phyloP scores from a whole-genome alignment of 1,284 basidiomycete species.

The Cutaneotrichosporon cyanovorans region DNA sequence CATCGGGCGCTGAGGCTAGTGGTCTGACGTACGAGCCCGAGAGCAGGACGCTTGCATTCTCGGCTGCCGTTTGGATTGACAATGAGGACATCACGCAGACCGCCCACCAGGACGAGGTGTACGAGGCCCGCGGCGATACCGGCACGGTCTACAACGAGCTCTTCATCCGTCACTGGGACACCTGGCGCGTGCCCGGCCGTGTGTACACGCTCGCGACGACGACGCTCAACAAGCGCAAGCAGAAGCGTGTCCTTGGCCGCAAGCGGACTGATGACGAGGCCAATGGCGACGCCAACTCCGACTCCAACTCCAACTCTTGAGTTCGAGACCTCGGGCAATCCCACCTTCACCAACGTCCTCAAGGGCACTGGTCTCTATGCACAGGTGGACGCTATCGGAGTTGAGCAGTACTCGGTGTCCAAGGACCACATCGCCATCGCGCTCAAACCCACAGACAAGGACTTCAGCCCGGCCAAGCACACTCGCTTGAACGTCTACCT shows the following conservation, averaged over 20 bases:
- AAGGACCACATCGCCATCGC: slow-evolving; percentile 66
- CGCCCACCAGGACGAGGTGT: slow-evolving; percentile 60
- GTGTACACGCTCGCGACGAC: slow-evolving; percentile 40
- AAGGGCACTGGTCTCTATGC: slow-evolving; percentile 57
- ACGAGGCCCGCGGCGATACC: slow-evolving; percentile 61
- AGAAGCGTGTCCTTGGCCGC: too few relatives aligned
- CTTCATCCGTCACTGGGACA: slow-evolving; percentile 82
- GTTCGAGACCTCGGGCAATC: slow-evolving; percentile 27
- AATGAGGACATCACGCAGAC: slow-evolving; percentile 64
- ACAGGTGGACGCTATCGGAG: slow-evolving; percentile 69
- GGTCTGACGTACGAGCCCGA: slow-evolving; percentile 59
- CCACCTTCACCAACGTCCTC: slow-evolving; percentile 56
- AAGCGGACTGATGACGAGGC: not conserved
- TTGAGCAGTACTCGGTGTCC: slow-evolving; percentile 54
- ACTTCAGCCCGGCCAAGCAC: slow-evolving; percentile 57
- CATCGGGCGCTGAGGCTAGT: slow-evolving; percentile 50
- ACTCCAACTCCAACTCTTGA: too few relatives aligned
- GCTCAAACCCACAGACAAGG: slow-evolving; percentile 66
- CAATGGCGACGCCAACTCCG: slow-evolving; percentile 23
- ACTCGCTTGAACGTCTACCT: slow-evolving; percentile 47
- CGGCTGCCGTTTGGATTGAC: slow-evolving; percentile 60
- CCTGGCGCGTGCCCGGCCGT: slow-evolving; percentile 67
- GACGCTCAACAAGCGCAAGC: slow-evolving; percentile 42
- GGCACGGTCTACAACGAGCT: slow-evolving; percentile 71
- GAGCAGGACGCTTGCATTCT: slow-evolving; percentile 51